Evolutionary conservation across 176 grass and related monocot genomes (phyloP), one percentile per base, ranked within the genome.

Genomic region (Cocos nucifera): DNA sequence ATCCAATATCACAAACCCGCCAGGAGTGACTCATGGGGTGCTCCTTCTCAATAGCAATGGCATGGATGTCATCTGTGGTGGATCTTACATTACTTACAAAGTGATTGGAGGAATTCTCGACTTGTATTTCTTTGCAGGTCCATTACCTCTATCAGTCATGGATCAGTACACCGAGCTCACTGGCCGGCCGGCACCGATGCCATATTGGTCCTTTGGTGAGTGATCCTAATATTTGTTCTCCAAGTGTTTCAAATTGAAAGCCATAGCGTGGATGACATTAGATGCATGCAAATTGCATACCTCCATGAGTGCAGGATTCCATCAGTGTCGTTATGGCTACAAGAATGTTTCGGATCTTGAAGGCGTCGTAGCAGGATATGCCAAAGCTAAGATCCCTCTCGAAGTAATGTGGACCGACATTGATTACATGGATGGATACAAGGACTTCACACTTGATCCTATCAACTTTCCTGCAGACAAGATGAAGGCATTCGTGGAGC

Each of bases 381-480:
- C 86, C 21, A 65, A 72, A 57, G 91, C 83, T 52, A 65, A 65
- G 76, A 85, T 96, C 21, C 91, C 91, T 4, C 56, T 96, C 15
- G 91, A 96, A 72, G 86, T 90, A 8, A 96, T 96, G 91, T 96
- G 91, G 91, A 85, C 83, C 14, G 86, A 96, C 75, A 96, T 96
- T 19, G 91, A 96, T 69, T 80, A 96, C 86, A 96, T 96, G 91
- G 75, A 96, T 59, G 75, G 54, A 9, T 90, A 19, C 80, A 79
- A 90, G 71, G 91, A 96, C 65, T 96, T 90, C 69, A 96, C 91
- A 1, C 61, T 96, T 0, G 66, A 90, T 35, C 86, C 78, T 2
- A 59, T 87, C 20, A 96, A 96, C 56, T 96, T 96, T 53, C 80
- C 80, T 22, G 67, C 65, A 17, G 64, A 58, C 4, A 57, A 61